These are phyloP conservation scores for Rosa lucieae DNA, from an alignment of 306 rosid species.

Conservation along the genomic window DNA sequence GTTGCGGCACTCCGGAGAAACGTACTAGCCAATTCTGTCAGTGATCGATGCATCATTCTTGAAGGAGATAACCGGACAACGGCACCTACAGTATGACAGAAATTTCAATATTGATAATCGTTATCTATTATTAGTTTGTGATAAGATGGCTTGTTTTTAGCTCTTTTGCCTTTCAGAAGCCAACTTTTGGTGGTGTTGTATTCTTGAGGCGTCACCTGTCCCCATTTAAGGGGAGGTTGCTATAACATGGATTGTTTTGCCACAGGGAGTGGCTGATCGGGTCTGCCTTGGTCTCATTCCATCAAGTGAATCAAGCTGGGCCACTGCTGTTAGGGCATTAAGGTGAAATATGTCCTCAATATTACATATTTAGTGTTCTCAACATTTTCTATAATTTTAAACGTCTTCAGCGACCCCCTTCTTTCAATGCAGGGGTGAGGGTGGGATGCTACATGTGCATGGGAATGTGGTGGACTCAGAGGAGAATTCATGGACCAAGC, in stretches of 20 bases:
- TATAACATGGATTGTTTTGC: slow-evolving; percentile 21
- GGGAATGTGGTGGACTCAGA: slow-evolving; percentile 78
- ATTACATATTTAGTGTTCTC: background rate
- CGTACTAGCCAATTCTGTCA: slow-evolving; percentile 63
- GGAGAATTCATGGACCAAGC: slow-evolving; percentile 62
- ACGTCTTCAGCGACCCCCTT: background rate
- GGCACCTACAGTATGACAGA: slow-evolving; percentile 71
- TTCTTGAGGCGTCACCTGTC: background rate
- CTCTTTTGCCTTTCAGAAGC: background rate
- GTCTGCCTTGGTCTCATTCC: slow-evolving; percentile 96
- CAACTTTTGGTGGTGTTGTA: background rate
- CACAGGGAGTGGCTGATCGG: slow-evolving; percentile 82
- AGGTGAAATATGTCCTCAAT: slow-evolving; percentile 44
- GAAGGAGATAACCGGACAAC: slow-evolving; percentile 79
- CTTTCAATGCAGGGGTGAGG: slow-evolving; percentile 60
- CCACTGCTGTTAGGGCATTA: slow-evolving; percentile 78
- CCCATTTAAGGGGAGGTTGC: slow-evolving; percentile 1
- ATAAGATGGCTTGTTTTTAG: background rate
- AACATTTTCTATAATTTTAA: background rate
- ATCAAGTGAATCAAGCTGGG: slow-evolving; percentile 87
- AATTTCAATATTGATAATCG: background rate
- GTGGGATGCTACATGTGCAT: slow-evolving; percentile 81
- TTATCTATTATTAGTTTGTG: background rate
- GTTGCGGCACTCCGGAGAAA: slow-evolving; percentile 73
- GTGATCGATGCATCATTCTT: slow-evolving; percentile 66